A percentile compares a stretch with the other conserved stretches of the same genome.
Evolutionary conservation across 768 basidiomycete species (phyloP).

Genomic region (Solioccasus polychromus): DNA sequence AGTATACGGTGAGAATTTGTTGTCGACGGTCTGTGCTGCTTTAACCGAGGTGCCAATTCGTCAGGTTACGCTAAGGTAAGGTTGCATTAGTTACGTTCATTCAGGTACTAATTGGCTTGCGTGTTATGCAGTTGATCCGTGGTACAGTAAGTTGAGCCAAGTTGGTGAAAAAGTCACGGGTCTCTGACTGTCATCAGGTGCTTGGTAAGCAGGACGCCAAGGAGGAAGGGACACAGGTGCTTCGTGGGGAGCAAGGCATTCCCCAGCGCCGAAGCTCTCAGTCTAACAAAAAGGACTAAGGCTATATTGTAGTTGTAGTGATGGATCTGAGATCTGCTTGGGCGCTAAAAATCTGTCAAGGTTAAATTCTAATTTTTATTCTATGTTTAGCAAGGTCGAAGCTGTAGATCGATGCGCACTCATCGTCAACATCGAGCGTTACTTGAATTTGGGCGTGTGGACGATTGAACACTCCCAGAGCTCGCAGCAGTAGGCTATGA

Average conservation of each 20-base stretch:
- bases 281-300: conserved; percentile 16
- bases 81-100: background rate
- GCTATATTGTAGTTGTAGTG: too few species aligned
- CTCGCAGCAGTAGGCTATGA: too few species aligned
- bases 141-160: conserved; percentile 24
- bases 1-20: conserved; percentile 62
- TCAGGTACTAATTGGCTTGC: too few species aligned
- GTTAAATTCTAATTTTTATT: conserved; percentile 19
- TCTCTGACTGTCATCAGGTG: conserved; percentile 12
- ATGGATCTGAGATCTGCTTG: conserved; percentile 21
- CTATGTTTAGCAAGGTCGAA: conserved; percentile 1
- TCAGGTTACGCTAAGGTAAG: conserved; percentile 32
- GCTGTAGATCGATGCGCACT: too few species aligned
- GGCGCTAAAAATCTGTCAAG: conserved; percentile 12
- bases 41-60: too few species aligned
- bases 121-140: conserved; percentile 32
- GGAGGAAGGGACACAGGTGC: conserved; percentile 51
- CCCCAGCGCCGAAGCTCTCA: conserved; percentile 26
- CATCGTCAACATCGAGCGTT: too few species aligned
- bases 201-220: conserved; percentile 41
- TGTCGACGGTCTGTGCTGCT: too few species aligned
- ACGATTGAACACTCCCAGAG: too few species aligned
- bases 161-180: conserved; percentile 3
- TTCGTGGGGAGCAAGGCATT: conserved; percentile 45
- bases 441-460: too few species aligned